These are phyloP conservation scores for Rhododendron williamsianum DNA, from an alignment of 148 eudicot species.

Conservation along the genomic window DNA sequence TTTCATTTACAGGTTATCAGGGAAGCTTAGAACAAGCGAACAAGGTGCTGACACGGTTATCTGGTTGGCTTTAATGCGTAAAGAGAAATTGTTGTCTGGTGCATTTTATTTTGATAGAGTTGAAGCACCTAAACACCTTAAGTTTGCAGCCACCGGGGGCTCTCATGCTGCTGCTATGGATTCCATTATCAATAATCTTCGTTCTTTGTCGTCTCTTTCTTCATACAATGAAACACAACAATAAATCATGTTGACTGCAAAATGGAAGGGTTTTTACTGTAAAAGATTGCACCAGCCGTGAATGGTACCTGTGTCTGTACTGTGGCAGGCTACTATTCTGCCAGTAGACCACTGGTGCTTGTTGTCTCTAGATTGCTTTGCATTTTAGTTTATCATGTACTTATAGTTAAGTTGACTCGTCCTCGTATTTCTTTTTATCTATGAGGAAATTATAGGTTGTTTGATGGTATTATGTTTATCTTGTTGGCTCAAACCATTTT, in stretches of 20 bases:
- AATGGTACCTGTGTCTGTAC: slow-evolving; percentile 57
- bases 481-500: background rate
- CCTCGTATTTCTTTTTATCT: background rate
- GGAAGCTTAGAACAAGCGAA: slow-evolving; percentile 68
- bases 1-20: slow-evolving; percentile 42
- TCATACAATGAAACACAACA: background rate
- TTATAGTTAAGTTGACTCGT: background rate
- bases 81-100: slow-evolving; percentile 63
- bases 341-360: slow-evolving; percentile 50
- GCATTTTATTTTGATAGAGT: slow-evolving; percentile 88
- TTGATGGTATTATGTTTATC: background rate
- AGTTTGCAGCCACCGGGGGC: slow-evolving; percentile 53
- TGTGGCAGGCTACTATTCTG: slow-evolving; percentile 38
- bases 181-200: slow-evolving; percentile 43
- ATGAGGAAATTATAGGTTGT: background rate
- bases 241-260: background rate
- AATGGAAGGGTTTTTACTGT: background rate
- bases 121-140: slow-evolving; percentile 79
- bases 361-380: background rate
- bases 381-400: background rate
- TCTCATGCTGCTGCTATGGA: slow-evolving; percentile 56
- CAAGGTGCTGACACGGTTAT: slow-evolving; percentile 89
- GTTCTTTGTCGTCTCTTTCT: slow-evolving; percentile 32
- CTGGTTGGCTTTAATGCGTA: slow-evolving; percentile 78
- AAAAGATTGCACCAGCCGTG: slow-evolving; percentile 40